A percentile compares a stretch with the other conserved stretches of the same genome.
These are phyloP conservation scores for Rhizopus microsporus DNA, from an alignment of 371 early-diverging fungal genomes.

Conservation along the genomic window DNA sequence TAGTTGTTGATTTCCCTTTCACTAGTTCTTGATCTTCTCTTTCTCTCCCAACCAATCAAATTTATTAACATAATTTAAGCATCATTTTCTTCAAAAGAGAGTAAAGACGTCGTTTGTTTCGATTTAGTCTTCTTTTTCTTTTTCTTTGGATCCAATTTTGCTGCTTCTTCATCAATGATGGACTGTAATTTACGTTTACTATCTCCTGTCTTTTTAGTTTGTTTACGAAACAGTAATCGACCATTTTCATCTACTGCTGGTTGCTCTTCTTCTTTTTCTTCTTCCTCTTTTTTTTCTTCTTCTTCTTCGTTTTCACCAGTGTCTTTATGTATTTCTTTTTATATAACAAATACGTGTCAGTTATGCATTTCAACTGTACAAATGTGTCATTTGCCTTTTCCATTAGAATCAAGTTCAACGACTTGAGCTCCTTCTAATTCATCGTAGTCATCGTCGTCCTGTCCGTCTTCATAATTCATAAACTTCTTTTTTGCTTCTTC, in stretches of 20 bases:
- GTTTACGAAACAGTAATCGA: constrained; percentile 39
- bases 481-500: constrained; percentile 30
- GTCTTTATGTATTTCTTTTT: constrained; percentile 29
- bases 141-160: constrained; percentile 20
- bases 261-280: constrained; percentile 25
- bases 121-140: constrained; percentile 38
- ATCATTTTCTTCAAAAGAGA: constrained; percentile 44
- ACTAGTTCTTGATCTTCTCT: too few species aligned
- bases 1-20: neutral
- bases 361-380: neutral
- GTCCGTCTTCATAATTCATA: constrained; percentile 43
- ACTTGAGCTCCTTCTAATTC: constrained; percentile 54
- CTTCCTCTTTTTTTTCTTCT: constrained; percentile 17
- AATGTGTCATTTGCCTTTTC: constrained; percentile 39
- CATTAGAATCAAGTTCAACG: constrained; percentile 43
- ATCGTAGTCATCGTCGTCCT: constrained; percentile 50
- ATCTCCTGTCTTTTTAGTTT: constrained; percentile 17
- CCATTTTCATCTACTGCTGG: constrained; percentile 46
- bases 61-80: constrained; percentile 2
- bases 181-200: constrained; percentile 21
- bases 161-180: constrained; percentile 25
- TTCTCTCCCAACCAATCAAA: too few species aligned
- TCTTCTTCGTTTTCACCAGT: constrained; percentile 22
- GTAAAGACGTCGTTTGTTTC: constrained; percentile 14
- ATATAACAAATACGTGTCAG: neutral